Evolutionary conservation across 1,139 yeast species (phyloP).

Genomic region (Magnusiomyces starmeri): DNA sequence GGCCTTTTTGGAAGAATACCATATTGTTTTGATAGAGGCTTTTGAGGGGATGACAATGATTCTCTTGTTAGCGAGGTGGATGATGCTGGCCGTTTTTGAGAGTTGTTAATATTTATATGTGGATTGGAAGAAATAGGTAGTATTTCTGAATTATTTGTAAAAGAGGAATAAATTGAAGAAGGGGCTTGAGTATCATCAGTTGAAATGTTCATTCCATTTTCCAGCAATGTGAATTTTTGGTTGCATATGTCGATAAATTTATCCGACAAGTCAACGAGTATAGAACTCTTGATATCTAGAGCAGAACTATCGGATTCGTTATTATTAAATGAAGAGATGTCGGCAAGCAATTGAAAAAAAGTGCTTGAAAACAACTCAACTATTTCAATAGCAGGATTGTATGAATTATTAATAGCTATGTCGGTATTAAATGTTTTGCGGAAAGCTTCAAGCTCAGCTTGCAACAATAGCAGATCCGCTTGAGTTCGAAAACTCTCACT

Average conservation of each 20-base stretch:
- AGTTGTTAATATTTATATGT: too few relatives aligned
- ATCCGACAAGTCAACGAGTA: background rate
- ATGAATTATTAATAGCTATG: too few relatives aligned
- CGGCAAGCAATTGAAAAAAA: constrained; percentile 5
- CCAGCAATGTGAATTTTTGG: background rate
- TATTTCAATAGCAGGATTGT: too few relatives aligned
- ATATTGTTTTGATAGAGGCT: too few relatives aligned
- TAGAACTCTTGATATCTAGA: background rate
- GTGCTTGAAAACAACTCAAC: constrained; percentile 1
- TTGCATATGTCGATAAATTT: background rate
- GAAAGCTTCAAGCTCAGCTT: constrained; percentile 16
- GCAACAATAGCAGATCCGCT: constrained; percentile 18
- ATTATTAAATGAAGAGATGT: background rate
- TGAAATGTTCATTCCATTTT: background rate
- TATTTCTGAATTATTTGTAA: too few relatives aligned
- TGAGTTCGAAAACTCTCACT: constrained; percentile 19
- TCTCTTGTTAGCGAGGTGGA: background rate
- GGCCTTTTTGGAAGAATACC: too few relatives aligned
- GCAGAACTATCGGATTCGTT: background rate
- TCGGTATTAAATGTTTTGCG: constrained; percentile 6
- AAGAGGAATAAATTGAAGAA: too few relatives aligned
- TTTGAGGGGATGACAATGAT: background rate
- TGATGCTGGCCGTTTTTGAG: constrained; percentile 2
- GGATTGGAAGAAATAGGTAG: too few relatives aligned
- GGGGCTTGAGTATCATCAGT: too few relatives aligned